These are phyloP conservation scores for Parmales sp. DNA, from an alignment of 108 stramenopile species.

Conservation along the genomic window DNA sequence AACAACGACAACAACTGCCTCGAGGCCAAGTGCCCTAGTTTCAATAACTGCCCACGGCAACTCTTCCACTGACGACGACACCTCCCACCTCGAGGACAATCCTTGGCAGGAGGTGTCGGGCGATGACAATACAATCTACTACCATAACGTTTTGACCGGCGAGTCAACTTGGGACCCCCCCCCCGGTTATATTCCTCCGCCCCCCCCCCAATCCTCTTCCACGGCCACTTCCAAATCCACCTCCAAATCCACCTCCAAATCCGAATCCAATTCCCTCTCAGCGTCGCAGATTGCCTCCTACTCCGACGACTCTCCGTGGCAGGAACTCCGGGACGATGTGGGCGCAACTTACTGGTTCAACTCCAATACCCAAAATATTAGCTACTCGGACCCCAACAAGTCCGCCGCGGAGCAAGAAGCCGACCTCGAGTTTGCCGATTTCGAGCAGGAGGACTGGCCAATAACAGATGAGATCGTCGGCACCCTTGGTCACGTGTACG, in stretches of 20 bases:
- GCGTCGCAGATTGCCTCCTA: too few species aligned
- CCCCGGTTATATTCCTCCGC: not conserved
- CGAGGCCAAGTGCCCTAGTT: too few species aligned
- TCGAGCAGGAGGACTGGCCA: conserved; percentile 1
- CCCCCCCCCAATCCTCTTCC: not conserved
- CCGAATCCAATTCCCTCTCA: not conserved
- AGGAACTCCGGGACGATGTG: not conserved
- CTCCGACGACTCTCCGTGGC: not conserved
- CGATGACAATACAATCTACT: too few species aligned
- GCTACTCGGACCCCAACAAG: not conserved
- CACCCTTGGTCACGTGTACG: not conserved
- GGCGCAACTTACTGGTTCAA: not conserved
- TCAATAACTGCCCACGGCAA: too few species aligned
- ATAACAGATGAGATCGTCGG: not conserved
- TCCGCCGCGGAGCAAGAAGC: not conserved
- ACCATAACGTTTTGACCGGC: not conserved
- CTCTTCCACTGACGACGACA: too few species aligned
- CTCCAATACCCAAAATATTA: not conserved
- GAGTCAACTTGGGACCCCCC: not conserved
- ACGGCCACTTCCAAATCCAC: not conserved
- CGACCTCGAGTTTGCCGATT: not conserved
- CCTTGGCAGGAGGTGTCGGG: too few species aligned
- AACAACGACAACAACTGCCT: too few species aligned
- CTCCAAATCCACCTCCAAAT: not conserved
- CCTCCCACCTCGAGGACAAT: too few species aligned